phyloP scores from a whole-genome alignment of 495 filamentous ascomycete species.

The Penicillium coprophilum region DNA sequence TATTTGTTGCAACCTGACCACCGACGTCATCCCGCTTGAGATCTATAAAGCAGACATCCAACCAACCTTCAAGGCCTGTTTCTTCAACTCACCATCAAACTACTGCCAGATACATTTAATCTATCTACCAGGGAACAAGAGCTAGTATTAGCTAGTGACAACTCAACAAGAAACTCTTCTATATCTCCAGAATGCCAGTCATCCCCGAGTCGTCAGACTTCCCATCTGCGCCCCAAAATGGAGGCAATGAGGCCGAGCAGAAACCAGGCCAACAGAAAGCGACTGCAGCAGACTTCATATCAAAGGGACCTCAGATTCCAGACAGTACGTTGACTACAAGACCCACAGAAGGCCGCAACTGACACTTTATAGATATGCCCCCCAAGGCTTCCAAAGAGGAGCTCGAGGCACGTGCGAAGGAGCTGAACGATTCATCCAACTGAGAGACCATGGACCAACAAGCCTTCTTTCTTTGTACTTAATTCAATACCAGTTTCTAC shows the following conservation, averaged over 20 bases:
- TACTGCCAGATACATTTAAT: background rate
- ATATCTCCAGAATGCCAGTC: slow-evolving; percentile 32
- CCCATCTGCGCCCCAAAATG: slow-evolving; percentile 24
- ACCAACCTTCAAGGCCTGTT: background rate
- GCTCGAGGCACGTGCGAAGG: slow-evolving; percentile 59
- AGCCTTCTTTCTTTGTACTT: background rate
- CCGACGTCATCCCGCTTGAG: slow-evolving; percentile 26
- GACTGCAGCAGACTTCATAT: slow-evolving; percentile 34
- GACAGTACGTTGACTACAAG: slow-evolving; percentile 34
- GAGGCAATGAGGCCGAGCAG: slow-evolving; percentile 24
- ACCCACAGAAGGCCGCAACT: slow-evolving; percentile 2
- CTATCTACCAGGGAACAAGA: background rate
- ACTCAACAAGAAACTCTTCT: background rate
- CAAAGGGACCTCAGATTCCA: slow-evolving; percentile 49
- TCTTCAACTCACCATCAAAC: background rate
- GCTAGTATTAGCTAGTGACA: background rate
- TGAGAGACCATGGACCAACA: background rate
- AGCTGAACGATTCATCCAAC: slow-evolving; percentile 58
- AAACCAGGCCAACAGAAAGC: slow-evolving; percentile 32
- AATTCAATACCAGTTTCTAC: background rate
- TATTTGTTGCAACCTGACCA: slow-evolving; percentile 10
- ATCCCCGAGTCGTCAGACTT: slow-evolving; percentile 35
- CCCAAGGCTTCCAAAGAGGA: slow-evolving; percentile 66
- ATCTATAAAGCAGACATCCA: slow-evolving; percentile 18
- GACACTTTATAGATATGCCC: slow-evolving; percentile 44